Base-by-base conservation (phyloP, 1,139 yeast species). In the Sporopachydermia cereana region DNA sequence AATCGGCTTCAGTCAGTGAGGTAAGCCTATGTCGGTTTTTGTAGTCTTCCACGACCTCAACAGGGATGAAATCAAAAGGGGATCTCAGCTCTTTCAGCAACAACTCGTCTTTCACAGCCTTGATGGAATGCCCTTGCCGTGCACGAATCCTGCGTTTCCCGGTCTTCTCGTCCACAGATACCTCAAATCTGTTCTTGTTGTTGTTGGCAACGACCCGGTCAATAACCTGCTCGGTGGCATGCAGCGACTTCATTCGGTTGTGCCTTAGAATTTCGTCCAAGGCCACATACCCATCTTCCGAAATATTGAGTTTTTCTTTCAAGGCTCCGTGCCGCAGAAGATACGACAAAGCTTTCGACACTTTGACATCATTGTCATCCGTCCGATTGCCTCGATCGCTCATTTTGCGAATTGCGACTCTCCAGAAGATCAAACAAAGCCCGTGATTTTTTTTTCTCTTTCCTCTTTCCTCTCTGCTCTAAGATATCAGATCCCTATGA, bases 101-200 rank as follows among this genome's bases (percentile, higher is more conserved):
- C 48, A 76, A 58, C 12, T 66, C 69, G 34, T 73, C 73, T 16
- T 71, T 70, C 0, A 82, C 71, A 1, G 63, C 57, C 24, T 61
- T 53, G 14, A 91, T 64, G 0, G 95, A 79, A 60, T 91, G 98
- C 5, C 98, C 98, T 60, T 91, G 98, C 47, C 80, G 81, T 1
- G 98, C 98, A 57, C 96, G 77, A 14, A 91, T 82, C 34, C 54
- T 61, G 57, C 67, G 56, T 27, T 47, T 47, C 14, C 54, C 62
- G 1, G 50, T 49, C 2, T 55, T 54, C 23, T 47, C 54, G 44
- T 56, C 57, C 29, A 58, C 64, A 16, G 54, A 60, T 41, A 76
- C 56, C 21, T 68, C 63, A 61, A 79, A 91, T 48, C 98, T 62
- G 54, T 79, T 70, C 61, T 91, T 91, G 47, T 72, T 77, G 55